A percentile compares a stretch with the other conserved stretches of the same genome.
Conservation (phyloP, 371 early-diverging fungal species). For the Mucor indicus region DNA sequence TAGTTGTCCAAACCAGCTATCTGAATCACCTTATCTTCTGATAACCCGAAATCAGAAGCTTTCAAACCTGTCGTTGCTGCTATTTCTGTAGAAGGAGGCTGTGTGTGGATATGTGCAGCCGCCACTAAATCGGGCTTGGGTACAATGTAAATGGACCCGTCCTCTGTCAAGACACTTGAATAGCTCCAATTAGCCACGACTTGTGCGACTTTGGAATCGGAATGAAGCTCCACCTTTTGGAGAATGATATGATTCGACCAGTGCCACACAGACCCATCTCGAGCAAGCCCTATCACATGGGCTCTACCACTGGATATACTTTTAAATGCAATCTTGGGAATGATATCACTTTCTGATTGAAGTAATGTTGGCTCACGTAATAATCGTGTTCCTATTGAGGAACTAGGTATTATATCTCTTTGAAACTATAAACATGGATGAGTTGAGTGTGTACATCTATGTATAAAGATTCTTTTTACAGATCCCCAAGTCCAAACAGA, state of each 20-base stretch:
- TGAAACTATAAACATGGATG: no score
- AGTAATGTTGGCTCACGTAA: background rate
- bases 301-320: slow-evolving; percentile 30
- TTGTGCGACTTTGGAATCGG: slow-evolving; percentile 15
- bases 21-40: slow-evolving; percentile 14
- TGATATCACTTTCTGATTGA: background rate
- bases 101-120: background rate
- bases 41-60: background rate
- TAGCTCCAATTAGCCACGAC: slow-evolving; percentile 35
- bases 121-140: slow-evolving; percentile 18
- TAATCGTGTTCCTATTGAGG: slow-evolving; percentile 5
- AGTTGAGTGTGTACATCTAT: no score
- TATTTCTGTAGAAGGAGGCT: background rate
- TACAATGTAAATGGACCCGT: slow-evolving; percentile 22
- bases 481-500: slow-evolving; percentile 47
- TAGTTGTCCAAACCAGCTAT: slow-evolving; percentile 16
- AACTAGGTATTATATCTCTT: slow-evolving; percentile 2
- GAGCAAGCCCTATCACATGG: slow-evolving; percentile 38
- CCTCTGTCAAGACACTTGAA: slow-evolving; percentile 24
- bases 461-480: slow-evolving; percentile 20
- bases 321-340: slow-evolving; percentile 1
- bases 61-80: background rate
- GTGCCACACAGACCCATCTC: slow-evolving; percentile 33
- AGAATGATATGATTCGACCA: slow-evolving; percentile 30
- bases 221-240: slow-evolving; percentile 12